Base-by-base conservation (phyloP, 768 basidiomycete species). In the Hortiboletus flavorubellus region DNA sequence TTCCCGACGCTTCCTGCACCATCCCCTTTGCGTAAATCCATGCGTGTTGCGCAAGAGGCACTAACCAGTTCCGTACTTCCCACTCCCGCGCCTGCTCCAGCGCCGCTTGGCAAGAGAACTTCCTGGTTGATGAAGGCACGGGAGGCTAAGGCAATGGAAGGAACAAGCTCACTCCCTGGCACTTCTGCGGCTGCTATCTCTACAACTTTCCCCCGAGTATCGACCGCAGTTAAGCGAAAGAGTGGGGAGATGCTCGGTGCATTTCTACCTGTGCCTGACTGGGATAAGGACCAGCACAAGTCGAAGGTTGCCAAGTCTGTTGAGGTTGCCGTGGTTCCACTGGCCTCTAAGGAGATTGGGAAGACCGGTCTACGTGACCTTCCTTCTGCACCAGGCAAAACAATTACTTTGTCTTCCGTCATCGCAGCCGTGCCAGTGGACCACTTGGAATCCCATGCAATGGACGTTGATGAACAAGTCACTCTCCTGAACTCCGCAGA, bases 121-220 rank as follows among this genome's bases (percentile, higher is more conserved):
- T 91, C 90, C 4, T 91, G 90, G 90, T 69, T 92, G 51, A 82
- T 81, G 70, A 89, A 88, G 62, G 90, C 85, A 14, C 78, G 89
- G 35, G 87, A 89, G 64, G 84, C 78, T 26, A 87, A 86, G 59
- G 86, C 86, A 16, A 72, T 83, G 64, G 89, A 89, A 63, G 67
- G 63, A 40, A 73, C 73, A 11, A 63, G 61, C 30, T 53, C 80
- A 71, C 60, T 68, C 30, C 50, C 67, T 29, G 46, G 55, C 21
- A 49, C 60, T 33, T 49, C 56, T 41, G 26, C 48, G 8, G 46
- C 37, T 21, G 30, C 42, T n/a, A 35, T 40, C 21, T 45, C 59
- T 37, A n/a, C 42, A 31, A 16, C 49, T 38, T 30, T 62, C 10
- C 59, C 64, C 21, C 60, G 41, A 18, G 46, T 33, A 47, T 63